Evolutionary conservation across 805 yeast species (phyloP), one percentile per base, ranked within the genome.

Genomic region (Candida suzukii): DNA sequence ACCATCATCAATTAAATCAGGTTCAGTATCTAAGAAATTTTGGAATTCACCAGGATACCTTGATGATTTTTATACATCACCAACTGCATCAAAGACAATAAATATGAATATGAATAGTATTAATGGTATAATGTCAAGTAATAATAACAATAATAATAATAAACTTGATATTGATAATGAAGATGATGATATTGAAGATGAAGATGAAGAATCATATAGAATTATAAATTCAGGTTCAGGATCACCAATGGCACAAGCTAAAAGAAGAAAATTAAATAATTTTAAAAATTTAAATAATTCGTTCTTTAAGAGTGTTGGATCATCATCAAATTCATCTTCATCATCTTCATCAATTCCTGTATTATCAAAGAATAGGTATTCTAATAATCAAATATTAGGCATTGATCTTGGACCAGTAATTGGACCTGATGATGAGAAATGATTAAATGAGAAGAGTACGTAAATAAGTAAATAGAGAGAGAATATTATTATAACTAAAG

Each of bases 1-100:
- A 7, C 54, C 59, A 3, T 38, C 50, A 8, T 41, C 49, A n/a
- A 42, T 45, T 10, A 42, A 46, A 4, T 48, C 57, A 16, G 31
- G 31, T 1, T 66, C 77, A 9, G 63, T 70, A 17, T 59, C 71
- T 54, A 71, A 69, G 47, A 76, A 71, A 51, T 61, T 76, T 35
- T 78, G 85, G 83, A 72, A 76, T 50, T 77, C 84, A 18, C 86
- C 86, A 13, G 70, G 80, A 2, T 78, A 76, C 51, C 63, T 79
- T 42, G 86, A 80, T 44, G 87, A 80, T 50, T 80, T 80, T 53
- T 77, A 79, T 49, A 72, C 78, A 32, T 75, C 82, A 19, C 76
- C 77, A 40, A 60, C 47, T 25, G 47, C 49, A 7, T 17, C 53
- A 54, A 22, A 42, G 57, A 39, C n/a, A 6, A 19, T 10, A 3